Conservation (phyloP, 192 early-diverging fungal genomes). For the Irineochytrium annulatum region DNA sequence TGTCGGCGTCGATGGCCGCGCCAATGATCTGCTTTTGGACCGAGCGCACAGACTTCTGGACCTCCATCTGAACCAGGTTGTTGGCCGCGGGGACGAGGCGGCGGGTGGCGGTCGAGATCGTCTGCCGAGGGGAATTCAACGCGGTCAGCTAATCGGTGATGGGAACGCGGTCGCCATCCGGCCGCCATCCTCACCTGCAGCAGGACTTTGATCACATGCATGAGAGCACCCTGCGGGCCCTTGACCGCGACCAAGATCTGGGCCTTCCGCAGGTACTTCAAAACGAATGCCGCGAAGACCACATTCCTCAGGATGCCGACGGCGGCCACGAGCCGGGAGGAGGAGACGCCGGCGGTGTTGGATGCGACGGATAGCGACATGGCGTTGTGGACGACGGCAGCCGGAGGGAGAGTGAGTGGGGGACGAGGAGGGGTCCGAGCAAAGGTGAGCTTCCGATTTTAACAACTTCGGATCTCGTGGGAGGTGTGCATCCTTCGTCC, state of each 20-base stretch:
- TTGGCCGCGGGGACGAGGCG: conserved; percentile 45
- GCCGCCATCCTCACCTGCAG: not conserved
- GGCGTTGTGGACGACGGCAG: too few species aligned
- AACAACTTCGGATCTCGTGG: too few species aligned
- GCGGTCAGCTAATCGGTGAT: not conserved
- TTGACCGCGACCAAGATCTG: not conserved
- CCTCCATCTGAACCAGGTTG: conserved; percentile 65
- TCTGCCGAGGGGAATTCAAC: not conserved
- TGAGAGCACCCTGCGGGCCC: not conserved
- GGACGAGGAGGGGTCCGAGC: too few species aligned
- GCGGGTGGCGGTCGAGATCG: conserved; percentile 13
- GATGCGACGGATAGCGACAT: too few species aligned
- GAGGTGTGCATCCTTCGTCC: too few species aligned
- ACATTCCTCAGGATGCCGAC: not conserved
- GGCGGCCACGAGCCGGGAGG: too few species aligned
- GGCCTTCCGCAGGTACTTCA: not conserved
- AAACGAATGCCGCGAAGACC: not conserved
- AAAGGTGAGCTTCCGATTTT: too few species aligned
- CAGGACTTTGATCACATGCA: not conserved
- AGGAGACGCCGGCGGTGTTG: too few species aligned
- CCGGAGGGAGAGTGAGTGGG: too few species aligned
- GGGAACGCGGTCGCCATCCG: not conserved
- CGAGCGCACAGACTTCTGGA: conserved; percentile 72
- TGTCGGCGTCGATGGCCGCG: not conserved
- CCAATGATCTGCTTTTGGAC: conserved; percentile 75